Evolutionary conservation across 345 rosid species (phyloP).

Genomic region (Pugionium dolabratum): DNA sequence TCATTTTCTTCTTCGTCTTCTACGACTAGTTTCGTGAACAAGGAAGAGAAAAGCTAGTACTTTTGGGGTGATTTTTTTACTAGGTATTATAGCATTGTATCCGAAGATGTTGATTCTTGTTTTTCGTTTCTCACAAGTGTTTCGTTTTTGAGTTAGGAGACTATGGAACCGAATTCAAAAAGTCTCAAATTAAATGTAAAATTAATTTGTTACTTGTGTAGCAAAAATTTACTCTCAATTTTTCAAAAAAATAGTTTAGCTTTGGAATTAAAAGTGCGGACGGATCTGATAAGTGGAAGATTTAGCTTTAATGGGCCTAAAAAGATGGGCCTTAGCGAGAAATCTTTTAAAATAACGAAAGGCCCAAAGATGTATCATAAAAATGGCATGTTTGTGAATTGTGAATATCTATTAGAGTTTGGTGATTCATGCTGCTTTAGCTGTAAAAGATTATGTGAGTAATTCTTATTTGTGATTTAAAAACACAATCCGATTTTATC

Average conservation of each 20-base stretch:
- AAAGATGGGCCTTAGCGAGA: background rate
- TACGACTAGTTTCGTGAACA: conserved; percentile 37
- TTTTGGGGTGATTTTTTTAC: conserved; percentile 10
- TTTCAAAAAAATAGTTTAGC: no score
- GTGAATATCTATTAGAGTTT: conserved; percentile 10
- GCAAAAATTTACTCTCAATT: background rate
- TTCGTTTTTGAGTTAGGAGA: background rate
- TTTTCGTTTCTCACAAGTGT: conserved; percentile 13
- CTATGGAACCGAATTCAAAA: conserved; percentile 11
- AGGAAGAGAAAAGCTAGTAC: conserved; percentile 48
- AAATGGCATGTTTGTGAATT: conserved; percentile 4
- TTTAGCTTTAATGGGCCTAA: background rate
- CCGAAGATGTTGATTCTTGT: conserved; percentile 31
- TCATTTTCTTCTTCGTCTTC: conserved; percentile 41
- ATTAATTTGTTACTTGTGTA: conserved; percentile 9
- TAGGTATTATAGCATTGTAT: conserved; percentile 26
- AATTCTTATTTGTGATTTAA: background rate
- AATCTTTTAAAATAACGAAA: background rate
- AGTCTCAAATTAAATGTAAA: conserved; percentile 27
- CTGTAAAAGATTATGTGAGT: background rate
- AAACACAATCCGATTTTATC: conserved; percentile 30
- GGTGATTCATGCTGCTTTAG: conserved; percentile 32
- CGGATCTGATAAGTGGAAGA: background rate
- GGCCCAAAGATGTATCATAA: background rate
- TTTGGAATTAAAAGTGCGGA: background rate